Base-by-base conservation (phyloP, 441 rosid species). In the Iberis amara region DNA sequence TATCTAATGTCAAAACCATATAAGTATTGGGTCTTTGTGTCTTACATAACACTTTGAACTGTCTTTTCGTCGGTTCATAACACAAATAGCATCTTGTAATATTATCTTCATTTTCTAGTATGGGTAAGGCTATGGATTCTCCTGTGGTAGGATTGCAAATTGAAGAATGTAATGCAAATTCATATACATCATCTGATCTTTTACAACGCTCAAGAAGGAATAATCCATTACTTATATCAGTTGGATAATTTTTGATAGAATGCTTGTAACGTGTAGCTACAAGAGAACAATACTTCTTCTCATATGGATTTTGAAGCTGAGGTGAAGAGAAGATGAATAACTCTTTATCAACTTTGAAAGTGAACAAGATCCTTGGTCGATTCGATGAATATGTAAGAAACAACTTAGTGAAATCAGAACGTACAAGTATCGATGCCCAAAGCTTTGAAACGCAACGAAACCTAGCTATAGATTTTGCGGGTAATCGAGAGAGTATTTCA, bases 81-180 rank as follows among this genome's bases (percentile, higher is more conserved):
- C 43, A 49, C 0, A 49, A 10, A 58, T n/a, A 38, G 3, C 24
- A 1, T 4, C 0, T 38, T 0, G 3, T 1, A 8, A 1, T 39
- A 0, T n/a, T 9, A 1, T 5, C 11, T 40, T 41, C 18, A 30
- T 6, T 33, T 18, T 18, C 21, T 18, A 3, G 21, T 31, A 18
- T 59, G 15, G 49, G 56, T 40, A 59, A 49, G 35, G 42, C 23
- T 40, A 23, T 3, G 42, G 6, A 12, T 14, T 23, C 8, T 13
- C 50, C 28, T 0, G 15, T 59, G 36, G 1, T 49, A 1, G 8
- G 64, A 36, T 59, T 49, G 23, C 15, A 59, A 23, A 59, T 32
- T 24, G n/a, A n/a, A n/a, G n/a, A n/a, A n/a, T n/a, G n/a, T n/a
- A n/a, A n/a, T n/a, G n/a, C n/a, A n/a, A n/a, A n/a, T n/a, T n/a